Percentiles rank a stretch among this genome's conserved stretches.
Evolutionary conservation across 2,329 filamentous ascomycete species (phyloP).

Genomic region (Colletotrichum sp.): DNA sequence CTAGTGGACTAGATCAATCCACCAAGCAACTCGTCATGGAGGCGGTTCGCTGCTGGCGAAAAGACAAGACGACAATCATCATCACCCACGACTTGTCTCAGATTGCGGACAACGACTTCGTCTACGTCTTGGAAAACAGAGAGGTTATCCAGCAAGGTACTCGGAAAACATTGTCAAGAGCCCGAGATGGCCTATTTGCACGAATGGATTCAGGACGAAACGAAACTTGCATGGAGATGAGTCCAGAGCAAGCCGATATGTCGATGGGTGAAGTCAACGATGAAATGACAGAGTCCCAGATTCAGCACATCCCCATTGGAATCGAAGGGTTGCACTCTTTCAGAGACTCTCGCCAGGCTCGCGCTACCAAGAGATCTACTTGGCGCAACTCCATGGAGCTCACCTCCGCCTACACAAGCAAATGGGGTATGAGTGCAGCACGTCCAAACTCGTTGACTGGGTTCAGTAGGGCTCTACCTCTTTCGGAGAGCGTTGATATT

Average conservation of each 20-base stretch:
- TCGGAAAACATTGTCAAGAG: constrained; percentile 56
- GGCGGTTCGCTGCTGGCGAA: constrained; percentile 77
- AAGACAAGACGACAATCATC: constrained; percentile 84
- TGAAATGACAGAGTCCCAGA: not conserved
- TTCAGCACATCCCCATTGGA: not conserved
- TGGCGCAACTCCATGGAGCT: not conserved
- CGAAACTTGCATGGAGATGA: not conserved
- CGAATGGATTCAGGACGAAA: constrained; percentile 34
- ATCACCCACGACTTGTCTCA: constrained; percentile 90
- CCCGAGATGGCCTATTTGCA: constrained; percentile 50
- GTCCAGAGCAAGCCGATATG: not conserved
- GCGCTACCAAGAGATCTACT: not conserved
- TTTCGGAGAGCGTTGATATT: not conserved
- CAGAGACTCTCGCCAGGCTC: not conserved
- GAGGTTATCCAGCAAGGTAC: constrained; percentile 72
- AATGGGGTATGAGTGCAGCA: not conserved
- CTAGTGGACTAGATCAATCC: constrained; percentile 81
- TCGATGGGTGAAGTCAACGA: not conserved
- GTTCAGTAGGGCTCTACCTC: not conserved
- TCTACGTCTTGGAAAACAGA: constrained; percentile 80
- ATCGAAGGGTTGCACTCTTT: not conserved
- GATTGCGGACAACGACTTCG: constrained; percentile 74
- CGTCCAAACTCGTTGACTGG: not conserved
- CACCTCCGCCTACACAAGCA: not conserved
- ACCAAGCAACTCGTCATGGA: constrained; percentile 74